Base-by-base conservation (phyloP, 2,329 filamentous ascomycete species). In the Gnomoniopsis sp. region DNA sequence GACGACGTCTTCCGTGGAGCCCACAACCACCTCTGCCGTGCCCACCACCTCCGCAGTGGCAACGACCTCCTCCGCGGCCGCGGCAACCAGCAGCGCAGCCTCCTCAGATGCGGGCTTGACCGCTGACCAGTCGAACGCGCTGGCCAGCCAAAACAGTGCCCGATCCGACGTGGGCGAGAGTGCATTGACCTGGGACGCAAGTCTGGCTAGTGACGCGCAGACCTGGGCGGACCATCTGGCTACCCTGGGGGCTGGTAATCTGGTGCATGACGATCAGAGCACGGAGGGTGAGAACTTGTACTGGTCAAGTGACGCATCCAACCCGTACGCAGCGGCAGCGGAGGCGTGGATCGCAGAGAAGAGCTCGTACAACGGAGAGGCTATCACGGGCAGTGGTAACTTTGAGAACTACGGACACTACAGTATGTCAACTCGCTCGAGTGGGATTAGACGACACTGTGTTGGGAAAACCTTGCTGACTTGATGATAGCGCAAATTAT, bases 371-470 rank as follows among this genome's bases (percentile, higher is more conserved):
- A 56, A 59, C 43, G 59, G 61, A 3, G 63, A 65, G 59, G 55
- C 57, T 21, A 65, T 65, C 34, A 49, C 53, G 7, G 53, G 52
- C 17, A 26, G 59, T 38, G 59, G 63, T 4, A 52, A 58, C 30
- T 63, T 65, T n/a, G 54, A 55, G 33, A 41, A 43, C 22, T 65
- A 64, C 30, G 64, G 64, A 8, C 64, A 65, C 56, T 65, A 65
- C 55, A 65, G 61, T 62, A 57, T 12, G 59, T 54, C 1, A 2
- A n/a, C 19, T 4, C 6, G 8, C 26, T 21, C 30, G 6, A 8
- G 6, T 41, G 17, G 22, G 14, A 14, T n/a, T 34, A 14, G 46
- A 14, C 2, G 3, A 7, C 19, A 30, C 1, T n/a, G 0, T 12
- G 14, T 21, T 19, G 3, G n/a, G 14, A 21, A 4, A 1, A 7